A percentile compares a stretch with the other conserved stretches of the same genome.
phyloP scores from a whole-genome alignment of 768 basidiomycete genomes.

The Cantharellus cinnabarinus region DNA sequence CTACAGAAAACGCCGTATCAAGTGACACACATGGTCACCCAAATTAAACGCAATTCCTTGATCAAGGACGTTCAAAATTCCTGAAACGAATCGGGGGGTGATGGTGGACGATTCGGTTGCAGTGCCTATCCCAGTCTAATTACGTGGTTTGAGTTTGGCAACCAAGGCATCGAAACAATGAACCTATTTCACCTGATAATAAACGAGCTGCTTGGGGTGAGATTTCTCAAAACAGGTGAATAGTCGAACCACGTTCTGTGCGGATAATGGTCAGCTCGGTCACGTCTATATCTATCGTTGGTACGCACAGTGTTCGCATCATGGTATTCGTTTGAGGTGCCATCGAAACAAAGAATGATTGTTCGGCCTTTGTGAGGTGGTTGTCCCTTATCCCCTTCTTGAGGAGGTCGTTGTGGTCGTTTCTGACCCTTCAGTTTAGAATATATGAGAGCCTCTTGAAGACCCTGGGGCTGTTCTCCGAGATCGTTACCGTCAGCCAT shows the following conservation, averaged over 20 bases:
- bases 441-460: too few relatives aligned
- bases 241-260: constrained; percentile 12
- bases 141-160: not conserved
- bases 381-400: too few relatives aligned
- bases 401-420: too few relatives aligned
- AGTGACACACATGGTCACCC: not conserved
- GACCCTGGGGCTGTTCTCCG: too few relatives aligned
- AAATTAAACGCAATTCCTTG: not conserved
- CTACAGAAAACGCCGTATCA: constrained; percentile 6
- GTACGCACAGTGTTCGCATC: constrained; percentile 5
- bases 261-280: too few relatives aligned
- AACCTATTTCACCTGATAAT: constrained; percentile 9
- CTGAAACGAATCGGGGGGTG: not conserved
- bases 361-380: not conserved
- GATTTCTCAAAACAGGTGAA: constrained; percentile 17
- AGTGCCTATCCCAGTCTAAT: not conserved
- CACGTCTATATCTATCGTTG: too few relatives aligned
- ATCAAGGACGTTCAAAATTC: too few relatives aligned
- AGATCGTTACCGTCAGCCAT: too few relatives aligned
- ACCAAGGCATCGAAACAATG: not conserved
- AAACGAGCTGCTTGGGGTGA: constrained; percentile 13
- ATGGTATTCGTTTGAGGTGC: constrained; percentile 6
- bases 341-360: constrained; percentile 10
- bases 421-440: too few relatives aligned
- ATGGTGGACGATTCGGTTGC: not conserved